Percentiles rank a stretch among this genome's conserved stretches.
These are phyloP conservation scores for Trametes maxima DNA, from an alignment of 768 basidiomycete genomes.

Conservation along the genomic window DNA sequence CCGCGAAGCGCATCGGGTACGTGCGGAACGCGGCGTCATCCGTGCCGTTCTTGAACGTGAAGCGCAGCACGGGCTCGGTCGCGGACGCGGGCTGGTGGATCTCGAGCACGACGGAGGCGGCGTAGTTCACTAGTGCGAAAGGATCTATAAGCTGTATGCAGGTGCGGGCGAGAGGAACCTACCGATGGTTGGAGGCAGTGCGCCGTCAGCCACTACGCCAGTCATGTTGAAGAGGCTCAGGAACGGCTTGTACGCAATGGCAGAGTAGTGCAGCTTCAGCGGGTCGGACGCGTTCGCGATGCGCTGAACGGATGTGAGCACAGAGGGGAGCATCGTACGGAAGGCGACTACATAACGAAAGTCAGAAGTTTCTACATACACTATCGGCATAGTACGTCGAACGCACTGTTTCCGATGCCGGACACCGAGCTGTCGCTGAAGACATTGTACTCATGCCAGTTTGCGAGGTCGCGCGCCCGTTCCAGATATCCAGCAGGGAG, in stretches of 20 bases:
- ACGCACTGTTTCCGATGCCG: conserved; percentile 51
- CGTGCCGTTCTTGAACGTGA: conserved; percentile 75
- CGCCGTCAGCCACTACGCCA: conserved; percentile 49
- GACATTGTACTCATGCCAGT: conserved; percentile 73
- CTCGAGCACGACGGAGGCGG: conserved; percentile 60
- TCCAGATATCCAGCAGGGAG: conserved; percentile 54
- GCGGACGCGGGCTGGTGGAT: conserved; percentile 50
- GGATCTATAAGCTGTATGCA: background rate
- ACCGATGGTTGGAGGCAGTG: conserved; percentile 64
- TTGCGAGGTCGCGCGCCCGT: conserved; percentile 62
- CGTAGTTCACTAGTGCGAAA: conserved; percentile 54
- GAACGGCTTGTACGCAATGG: conserved; percentile 78
- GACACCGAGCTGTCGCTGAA: conserved; percentile 54
- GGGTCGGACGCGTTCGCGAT: conserved; percentile 56
- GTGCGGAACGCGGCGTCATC: conserved; percentile 46
- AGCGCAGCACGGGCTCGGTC: conserved; percentile 54
- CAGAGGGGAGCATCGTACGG: conserved; percentile 60
- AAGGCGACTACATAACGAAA: conserved; percentile 56
- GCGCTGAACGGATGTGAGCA: conserved; percentile 53
- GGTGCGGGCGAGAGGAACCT: conserved; percentile 1
- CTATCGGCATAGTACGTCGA: no score
- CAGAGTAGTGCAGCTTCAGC: conserved; percentile 58
- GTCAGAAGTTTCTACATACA: background rate
- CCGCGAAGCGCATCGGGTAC: conserved; percentile 47
- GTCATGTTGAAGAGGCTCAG: conserved; percentile 80